A percentile compares a stretch with the other conserved stretches of the same genome.
Evolutionary conservation across 179 eudicot genomes (phyloP).

Genomic region (Carnegiea gigantea): DNA sequence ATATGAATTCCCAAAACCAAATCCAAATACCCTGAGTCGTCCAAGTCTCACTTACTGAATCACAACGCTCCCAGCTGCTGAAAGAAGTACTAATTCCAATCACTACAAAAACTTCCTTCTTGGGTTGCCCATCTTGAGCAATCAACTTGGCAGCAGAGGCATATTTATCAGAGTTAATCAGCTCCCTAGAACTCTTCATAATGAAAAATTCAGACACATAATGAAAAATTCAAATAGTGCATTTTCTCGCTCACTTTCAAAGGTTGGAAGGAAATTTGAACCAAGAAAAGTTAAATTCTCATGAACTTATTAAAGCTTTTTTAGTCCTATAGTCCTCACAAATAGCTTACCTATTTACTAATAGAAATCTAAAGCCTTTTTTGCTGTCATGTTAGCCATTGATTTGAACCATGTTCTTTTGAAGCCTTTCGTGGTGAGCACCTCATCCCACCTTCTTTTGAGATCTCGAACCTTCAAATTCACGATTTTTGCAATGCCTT

Average conservation of each 20-base stretch:
- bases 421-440: too few species aligned
- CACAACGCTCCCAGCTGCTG: slow-evolving; percentile 76
- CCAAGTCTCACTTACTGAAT: slow-evolving; percentile 82
- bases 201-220: slow-evolving; percentile 58
- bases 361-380: too few species aligned
- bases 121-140: slow-evolving; percentile 33
- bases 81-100: slow-evolving; percentile 88
- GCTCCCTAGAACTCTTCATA: slow-evolving; percentile 60
- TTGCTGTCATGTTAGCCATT: too few species aligned
- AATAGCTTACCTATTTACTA: slow-evolving; percentile 30
- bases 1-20: not conserved
- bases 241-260: not conserved
- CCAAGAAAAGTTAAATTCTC: not conserved
- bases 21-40: slow-evolving; percentile 67
- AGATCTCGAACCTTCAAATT: too few species aligned
- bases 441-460: too few species aligned
- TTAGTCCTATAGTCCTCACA: slow-evolving; percentile 29
- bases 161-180: slow-evolving; percentile 27
- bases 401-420: too few species aligned
- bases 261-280: not conserved
- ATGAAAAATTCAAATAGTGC: slow-evolving; percentile 46
- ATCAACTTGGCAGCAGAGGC: slow-evolving; percentile 19
- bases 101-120: slow-evolving; percentile 65
- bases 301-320: slow-evolving; percentile 15
- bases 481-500: too few species aligned